These are phyloP conservation scores for Diaporthe australafricana DNA, from an alignment of 2,329 filamentous ascomycete genomes.

Conservation along the genomic window DNA sequence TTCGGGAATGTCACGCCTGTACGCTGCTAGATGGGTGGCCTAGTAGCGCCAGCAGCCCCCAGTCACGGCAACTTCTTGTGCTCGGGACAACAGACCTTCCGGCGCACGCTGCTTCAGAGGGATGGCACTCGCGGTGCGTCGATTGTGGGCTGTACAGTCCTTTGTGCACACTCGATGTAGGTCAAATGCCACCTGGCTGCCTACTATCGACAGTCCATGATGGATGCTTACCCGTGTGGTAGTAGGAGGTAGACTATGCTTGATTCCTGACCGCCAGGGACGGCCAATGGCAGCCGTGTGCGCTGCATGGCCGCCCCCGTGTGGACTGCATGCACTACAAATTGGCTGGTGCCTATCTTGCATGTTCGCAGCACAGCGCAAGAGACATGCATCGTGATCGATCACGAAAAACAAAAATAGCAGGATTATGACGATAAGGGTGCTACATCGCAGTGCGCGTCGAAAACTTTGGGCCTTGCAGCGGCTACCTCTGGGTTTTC, in stretches of 20 bases:
- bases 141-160: constrained; percentile 12
- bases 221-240: constrained; percentile 9
- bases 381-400: constrained; percentile 20
- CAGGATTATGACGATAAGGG: neutral
- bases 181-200: constrained; percentile 10
- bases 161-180: neutral
- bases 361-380: constrained; percentile 23
- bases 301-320: neutral
- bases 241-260: constrained; percentile 9
- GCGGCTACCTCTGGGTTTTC: neutral
- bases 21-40: constrained; percentile 1
- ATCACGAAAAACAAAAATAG: constrained; percentile 28
- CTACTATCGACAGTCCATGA: constrained; percentile 4
- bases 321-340: neutral
- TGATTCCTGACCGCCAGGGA: constrained; percentile 25
- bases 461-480: constrained; percentile 4
- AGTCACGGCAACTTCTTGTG: neutral
- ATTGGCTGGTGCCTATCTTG: constrained; percentile 16
- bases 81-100: constrained; percentile 13
- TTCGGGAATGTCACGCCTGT: constrained; percentile 33
- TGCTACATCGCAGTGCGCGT: neutral
- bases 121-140: constrained; percentile 18
- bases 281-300: constrained; percentile 9
- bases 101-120: constrained; percentile 4
- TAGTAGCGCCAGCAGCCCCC: neutral